Evolutionary conservation across 2,329 filamentous ascomycete genomes (phyloP), one percentile per base, ranked within the genome.

Genomic region (Monilinia aucupariae): DNA sequence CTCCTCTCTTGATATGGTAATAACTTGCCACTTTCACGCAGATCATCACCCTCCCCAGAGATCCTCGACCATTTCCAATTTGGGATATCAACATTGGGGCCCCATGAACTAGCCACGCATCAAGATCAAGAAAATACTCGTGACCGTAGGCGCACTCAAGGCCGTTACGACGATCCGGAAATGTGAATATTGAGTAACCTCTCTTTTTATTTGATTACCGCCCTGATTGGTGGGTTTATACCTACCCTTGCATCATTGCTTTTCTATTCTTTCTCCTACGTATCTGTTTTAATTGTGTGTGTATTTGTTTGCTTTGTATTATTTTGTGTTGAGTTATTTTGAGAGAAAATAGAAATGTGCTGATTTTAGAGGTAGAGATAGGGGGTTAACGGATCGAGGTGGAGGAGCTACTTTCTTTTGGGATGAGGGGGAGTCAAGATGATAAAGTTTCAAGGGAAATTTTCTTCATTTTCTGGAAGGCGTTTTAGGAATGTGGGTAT

Each of bases 141-240:
- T 25, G 53, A 41, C 12, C 30, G 41, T 22, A n/a, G n/a, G n/a
- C n/a, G n/a, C n/a, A 22, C 25, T 20, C 54, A 48, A 10, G 48
- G 53, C 9, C 58, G 49, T 53, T 53, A 60, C 7, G 48, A 60
- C 17, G 48, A 60, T 32, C 48, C 48, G 48, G 47, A 60, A 60
- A 53, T 60, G 48, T 53, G 58, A 60, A 60, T 53, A 60, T 32
- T 39, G 49, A 60, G 39, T 52, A 30, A 52, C 41, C 43, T 60
- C 20, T 60, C 43, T 53, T 22, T 32, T 27, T 59, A 37, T n/a
- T 54, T 54, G 12, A 20, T n/a, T 55, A n/a, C n/a, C 9, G 17
- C 2, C 9, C 25, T 32, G 17, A 55, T 41, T 27, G 32, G 20
- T 49, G 43, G 43, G 32, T 39, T 25, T 50, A 25, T 25, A 30